A percentile compares a stretch with the other conserved stretches of the same genome.
Conservation (phyloP, 2,329 filamentous ascomycete genomes). For the Aspergillus transmontanensis region DNA sequence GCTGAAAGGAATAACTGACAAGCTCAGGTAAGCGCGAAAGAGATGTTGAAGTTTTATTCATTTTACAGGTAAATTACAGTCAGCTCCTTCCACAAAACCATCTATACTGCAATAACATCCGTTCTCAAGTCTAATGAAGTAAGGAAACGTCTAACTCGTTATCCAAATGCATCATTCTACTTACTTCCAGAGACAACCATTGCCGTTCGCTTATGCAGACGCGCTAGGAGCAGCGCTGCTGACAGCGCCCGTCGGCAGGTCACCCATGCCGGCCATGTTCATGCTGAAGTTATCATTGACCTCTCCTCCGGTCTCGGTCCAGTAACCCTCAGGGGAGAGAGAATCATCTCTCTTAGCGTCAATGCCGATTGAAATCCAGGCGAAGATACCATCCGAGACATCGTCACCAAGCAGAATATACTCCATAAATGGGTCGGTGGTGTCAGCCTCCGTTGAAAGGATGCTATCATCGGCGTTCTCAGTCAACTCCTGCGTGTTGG, state of each 20-base stretch:
- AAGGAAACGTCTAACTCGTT: not conserved
- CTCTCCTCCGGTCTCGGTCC: not conserved
- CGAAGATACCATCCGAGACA: constrained; percentile 23
- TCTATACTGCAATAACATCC: not conserved
- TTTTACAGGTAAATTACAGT: not conserved
- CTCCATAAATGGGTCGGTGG: constrained; percentile 9
- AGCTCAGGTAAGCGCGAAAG: not conserved
- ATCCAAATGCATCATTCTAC: not conserved
- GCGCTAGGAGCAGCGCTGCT: not conserved
- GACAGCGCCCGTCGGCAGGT: not conserved
- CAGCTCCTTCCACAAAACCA: not conserved
- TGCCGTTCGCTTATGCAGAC: not conserved
- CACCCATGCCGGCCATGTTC: not conserved
- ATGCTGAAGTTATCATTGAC: not conserved
- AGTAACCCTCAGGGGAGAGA: not conserved
- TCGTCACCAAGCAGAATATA: constrained; percentile 6
- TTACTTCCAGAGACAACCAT: not conserved
- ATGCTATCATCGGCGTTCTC: constrained; percentile 2
- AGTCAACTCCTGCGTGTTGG: not conserved
- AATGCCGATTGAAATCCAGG: not conserved
- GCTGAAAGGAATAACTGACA: not conserved
- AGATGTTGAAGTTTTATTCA: not conserved
- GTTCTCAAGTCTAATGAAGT: not conserved
- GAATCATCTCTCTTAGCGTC: not conserved
- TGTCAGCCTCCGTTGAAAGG: not conserved